These are phyloP conservation scores for Aspergillus fischeri DNA, from an alignment of 2,329 filamentous ascomycete species.

Conservation along the genomic window DNA sequence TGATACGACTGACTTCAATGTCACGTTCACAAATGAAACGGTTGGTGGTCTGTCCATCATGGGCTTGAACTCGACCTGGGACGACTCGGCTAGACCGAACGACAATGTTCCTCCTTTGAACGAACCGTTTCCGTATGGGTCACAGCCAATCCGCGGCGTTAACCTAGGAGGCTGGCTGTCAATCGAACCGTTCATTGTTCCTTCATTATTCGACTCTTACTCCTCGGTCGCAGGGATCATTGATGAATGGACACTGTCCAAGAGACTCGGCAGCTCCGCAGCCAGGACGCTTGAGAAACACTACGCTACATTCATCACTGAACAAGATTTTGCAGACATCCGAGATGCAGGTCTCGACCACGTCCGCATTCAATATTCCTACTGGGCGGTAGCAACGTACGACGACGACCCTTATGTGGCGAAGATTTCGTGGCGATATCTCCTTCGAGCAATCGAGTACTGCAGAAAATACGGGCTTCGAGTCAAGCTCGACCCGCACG, in stretches of 20 bases:
- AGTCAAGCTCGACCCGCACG: conserved; percentile 90
- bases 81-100: conserved; percentile 77
- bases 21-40: conserved; percentile 81
- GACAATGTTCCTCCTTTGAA: conserved; percentile 73
- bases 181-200: conserved; percentile 91
- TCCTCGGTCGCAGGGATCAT: conserved; percentile 61
- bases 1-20: conserved; percentile 85
- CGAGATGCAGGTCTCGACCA: conserved; percentile 86
- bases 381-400: conserved; percentile 89
- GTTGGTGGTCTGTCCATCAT: conserved; percentile 88
- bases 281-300: conserved; percentile 78
- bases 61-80: conserved; percentile 80
- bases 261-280: conserved; percentile 63
- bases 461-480: conserved; percentile 86
- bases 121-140: conserved; percentile 72
- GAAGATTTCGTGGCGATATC: conserved; percentile 86
- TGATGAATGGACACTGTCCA: conserved; percentile 80
- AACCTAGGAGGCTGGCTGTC: conserved; percentile 93
- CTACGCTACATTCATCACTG: conserved; percentile 83
- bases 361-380: conserved; percentile 90
- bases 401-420: conserved; percentile 82
- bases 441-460: conserved; percentile 89
- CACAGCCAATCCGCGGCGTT: conserved; percentile 77
- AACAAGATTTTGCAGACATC: conserved; percentile 80
- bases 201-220: conserved; percentile 77